Evolutionary conservation across 495 filamentous ascomycete species (phyloP).

Genomic region (Penicillium riverlandense): DNA sequence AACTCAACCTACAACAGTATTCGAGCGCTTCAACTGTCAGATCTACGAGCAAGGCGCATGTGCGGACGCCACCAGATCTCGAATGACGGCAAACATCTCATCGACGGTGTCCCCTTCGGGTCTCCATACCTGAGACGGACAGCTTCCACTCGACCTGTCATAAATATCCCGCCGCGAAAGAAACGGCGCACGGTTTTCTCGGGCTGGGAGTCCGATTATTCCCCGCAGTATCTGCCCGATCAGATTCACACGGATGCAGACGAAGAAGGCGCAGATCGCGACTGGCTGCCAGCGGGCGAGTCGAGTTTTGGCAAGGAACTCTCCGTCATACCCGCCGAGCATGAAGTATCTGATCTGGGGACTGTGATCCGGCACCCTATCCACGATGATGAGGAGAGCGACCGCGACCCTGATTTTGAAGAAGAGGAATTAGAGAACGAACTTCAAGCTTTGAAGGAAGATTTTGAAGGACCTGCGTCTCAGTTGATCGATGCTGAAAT

Average conservation of each 20-base stretch:
- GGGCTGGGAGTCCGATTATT: conserved; percentile 17
- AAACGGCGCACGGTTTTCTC: conserved; percentile 47
- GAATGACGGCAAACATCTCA: conserved; percentile 68
- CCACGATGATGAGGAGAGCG: conserved; percentile 21
- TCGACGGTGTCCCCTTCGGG: conserved; percentile 88
- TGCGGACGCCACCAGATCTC: conserved; percentile 83
- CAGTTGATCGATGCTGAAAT: conserved; percentile 14
- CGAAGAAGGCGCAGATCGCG: conserved; percentile 25
- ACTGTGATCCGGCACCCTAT: conserved; percentile 35
- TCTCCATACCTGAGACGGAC: conserved; percentile 55
- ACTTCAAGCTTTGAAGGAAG: conserved; percentile 34
- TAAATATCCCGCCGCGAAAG: conserved; percentile 74
- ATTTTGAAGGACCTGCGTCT: conserved; percentile 25
- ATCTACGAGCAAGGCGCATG: conserved; percentile 65
- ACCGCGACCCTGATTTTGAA: conserved; percentile 28
- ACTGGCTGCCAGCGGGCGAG: conserved; percentile 26
- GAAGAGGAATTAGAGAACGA: conserved; percentile 36
- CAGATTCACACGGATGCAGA: conserved; percentile 5
- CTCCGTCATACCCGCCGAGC: conserved; percentile 14
- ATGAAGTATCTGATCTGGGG: conserved; percentile 31
- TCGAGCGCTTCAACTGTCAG: conserved; percentile 67
- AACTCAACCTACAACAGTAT: conserved; percentile 48
- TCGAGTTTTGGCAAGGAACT: conserved; percentile 18
- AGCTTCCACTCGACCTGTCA: conserved; percentile 51
- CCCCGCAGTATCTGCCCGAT: conserved; percentile 3